phyloP scores from a whole-genome alignment of 345 rosid species.

The Hirschfeldia incana region DNA sequence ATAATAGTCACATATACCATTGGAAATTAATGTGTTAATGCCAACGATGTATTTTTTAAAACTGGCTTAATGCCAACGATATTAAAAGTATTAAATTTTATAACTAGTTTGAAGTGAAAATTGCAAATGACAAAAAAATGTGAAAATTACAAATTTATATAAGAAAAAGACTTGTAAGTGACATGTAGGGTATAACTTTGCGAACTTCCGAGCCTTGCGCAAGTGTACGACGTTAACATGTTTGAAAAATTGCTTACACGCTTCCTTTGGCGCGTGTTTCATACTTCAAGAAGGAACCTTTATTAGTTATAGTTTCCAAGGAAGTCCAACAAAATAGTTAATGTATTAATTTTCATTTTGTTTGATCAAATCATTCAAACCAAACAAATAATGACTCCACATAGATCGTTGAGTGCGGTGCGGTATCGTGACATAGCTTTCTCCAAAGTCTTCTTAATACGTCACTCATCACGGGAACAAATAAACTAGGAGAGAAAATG shows the following conservation, averaged over 20 bases:
- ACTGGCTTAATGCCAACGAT: not conserved
- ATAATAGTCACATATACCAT: not conserved
- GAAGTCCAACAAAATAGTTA: not conserved
- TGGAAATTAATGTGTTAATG: not conserved
- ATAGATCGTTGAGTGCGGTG: not conserved
- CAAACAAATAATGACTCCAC: not conserved
- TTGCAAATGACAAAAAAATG: too few species aligned
- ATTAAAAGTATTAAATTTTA: not conserved
- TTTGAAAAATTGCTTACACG: not conserved
- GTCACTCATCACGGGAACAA: conserved; percentile 22
- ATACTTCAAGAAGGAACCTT: not conserved
- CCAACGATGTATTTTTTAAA: not conserved
- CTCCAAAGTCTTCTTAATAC: conserved; percentile 24
- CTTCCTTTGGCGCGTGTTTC: not conserved
- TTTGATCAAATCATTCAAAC: not conserved
- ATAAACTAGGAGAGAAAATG: conserved; percentile 24
- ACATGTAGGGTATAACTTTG: not conserved
- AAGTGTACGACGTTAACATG: not conserved
- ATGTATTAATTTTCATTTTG: not conserved
- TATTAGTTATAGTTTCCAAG: not conserved
- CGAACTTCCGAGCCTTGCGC: not conserved
- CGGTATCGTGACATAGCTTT: conserved; percentile 5
- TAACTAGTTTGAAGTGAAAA: not conserved
- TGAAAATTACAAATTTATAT: not conserved
- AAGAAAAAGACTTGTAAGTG: not conserved